Percentiles rank a stretch among this genome's conserved stretches.
Conservation (phyloP, 208 protist species). For the Kentomonas sorsogonicus region DNA sequence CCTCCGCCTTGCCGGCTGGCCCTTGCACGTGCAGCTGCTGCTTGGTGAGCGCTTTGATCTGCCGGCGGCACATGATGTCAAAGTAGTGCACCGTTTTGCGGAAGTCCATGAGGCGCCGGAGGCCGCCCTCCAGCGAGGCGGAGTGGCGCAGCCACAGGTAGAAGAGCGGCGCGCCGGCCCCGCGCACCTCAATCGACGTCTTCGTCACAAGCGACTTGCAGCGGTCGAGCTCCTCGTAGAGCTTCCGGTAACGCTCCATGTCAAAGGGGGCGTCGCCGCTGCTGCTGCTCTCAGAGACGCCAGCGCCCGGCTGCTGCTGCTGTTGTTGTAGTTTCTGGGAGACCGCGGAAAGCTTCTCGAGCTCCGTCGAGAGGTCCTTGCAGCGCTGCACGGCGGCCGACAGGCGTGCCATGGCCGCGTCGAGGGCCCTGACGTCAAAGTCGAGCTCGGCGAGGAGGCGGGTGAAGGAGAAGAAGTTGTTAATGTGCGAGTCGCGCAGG, state of each 20-base stretch:
- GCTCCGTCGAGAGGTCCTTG: conserved; percentile 6
- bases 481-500: conserved; percentile 19
- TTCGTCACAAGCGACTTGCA: no score
- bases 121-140: conserved; percentile 49
- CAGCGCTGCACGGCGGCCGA: conserved; percentile 25
- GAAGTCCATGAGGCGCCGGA: conserved; percentile 72
- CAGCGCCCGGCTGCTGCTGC: not conserved
- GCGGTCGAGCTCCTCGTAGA: no score
- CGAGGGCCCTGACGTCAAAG: conserved; percentile 38
- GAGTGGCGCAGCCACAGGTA: conserved; percentile 71
- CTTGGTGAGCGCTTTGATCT: conserved; percentile 8
- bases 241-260: no score
- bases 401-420: conserved; percentile 20
- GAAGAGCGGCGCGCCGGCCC: conserved; percentile 57
- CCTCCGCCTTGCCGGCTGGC: not conserved
- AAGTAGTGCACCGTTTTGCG: conserved; percentile 48
- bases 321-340: conserved; percentile 3
- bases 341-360: no score
- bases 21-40: not conserved
- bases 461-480: conserved; percentile 55
- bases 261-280: no score
- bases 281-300: conserved; percentile 10
- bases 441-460: conserved; percentile 49
- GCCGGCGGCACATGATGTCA: conserved; percentile 34
- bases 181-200: conserved; percentile 45